These are phyloP conservation scores for Orychophragmus violaceus DNA, from an alignment of 345 rosid species.

Conservation along the genomic window DNA sequence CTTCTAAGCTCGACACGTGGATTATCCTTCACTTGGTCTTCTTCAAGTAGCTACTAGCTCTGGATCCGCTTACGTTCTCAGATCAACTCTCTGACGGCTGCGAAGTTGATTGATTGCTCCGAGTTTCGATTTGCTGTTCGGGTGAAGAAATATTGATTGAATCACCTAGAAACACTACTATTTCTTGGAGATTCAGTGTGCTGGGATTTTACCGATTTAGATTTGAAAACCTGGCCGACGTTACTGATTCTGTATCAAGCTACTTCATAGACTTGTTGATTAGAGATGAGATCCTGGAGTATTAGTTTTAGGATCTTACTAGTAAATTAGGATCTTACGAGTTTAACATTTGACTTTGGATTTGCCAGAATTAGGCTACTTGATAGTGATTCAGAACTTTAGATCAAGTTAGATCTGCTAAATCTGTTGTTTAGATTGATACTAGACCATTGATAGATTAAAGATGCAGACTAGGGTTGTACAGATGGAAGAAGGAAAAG, in stretches of 20 bases:
- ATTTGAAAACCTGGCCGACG: not conserved
- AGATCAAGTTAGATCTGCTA: conserved; percentile 12
- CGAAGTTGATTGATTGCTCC: conserved; percentile 1
- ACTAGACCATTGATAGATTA: conserved; percentile 1
- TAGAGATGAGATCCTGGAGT: not conserved
- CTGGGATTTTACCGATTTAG: not conserved
- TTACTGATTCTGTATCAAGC: not conserved
- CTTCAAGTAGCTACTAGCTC: conserved; percentile 4
- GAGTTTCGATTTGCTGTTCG: not conserved
- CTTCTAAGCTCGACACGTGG: conserved; percentile 24
- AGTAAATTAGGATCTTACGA: not conserved
- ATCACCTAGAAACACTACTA: conserved; percentile 1
- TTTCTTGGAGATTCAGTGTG: not conserved
- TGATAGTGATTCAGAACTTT: not conserved
- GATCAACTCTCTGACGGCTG: not conserved
- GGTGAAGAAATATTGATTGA: not conserved
- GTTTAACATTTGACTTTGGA: not conserved
- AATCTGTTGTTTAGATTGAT: not conserved
- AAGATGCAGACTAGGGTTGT: conserved; percentile 57
- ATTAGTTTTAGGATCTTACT: not conserved
- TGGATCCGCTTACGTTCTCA: conserved; percentile 6
- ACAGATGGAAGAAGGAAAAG: conserved; percentile 69
- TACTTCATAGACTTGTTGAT: conserved; percentile 1
- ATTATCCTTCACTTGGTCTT: not conserved
- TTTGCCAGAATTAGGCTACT: not conserved